These are phyloP conservation scores for Macadamia tetraphylla DNA, from an alignment of 164 flowering plant genomes.

Conservation along the genomic window DNA sequence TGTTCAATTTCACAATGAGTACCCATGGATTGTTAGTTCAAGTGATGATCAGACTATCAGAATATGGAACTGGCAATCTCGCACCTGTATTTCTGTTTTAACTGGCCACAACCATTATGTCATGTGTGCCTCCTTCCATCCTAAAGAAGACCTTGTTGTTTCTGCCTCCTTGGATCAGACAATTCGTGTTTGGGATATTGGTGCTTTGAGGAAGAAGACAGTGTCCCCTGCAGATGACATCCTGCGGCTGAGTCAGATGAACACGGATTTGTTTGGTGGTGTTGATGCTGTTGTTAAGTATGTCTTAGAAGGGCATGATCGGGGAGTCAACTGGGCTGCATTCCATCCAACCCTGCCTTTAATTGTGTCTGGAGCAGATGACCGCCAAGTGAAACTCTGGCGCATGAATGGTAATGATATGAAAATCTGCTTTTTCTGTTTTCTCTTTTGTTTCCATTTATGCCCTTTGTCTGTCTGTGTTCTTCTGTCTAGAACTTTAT, in stretches of 20 bases:
- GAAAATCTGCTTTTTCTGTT: not conserved
- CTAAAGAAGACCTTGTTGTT: conserved; percentile 46
- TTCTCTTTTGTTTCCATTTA: not conserved
- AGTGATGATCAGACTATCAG: conserved; percentile 55
- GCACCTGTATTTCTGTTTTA: conserved; percentile 45
- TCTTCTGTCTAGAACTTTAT: not conserved
- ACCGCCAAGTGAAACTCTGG: conserved; percentile 51
- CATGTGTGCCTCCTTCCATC: conserved; percentile 54
- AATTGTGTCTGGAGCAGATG: conserved; percentile 53
- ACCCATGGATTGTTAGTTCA: conserved; percentile 55
- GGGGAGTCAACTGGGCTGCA: conserved; percentile 55
- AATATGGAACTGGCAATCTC: conserved; percentile 59
- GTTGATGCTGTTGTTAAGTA: conserved; percentile 52
- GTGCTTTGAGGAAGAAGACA: conserved; percentile 42
- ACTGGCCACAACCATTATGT: conserved; percentile 57
- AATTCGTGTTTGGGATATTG: conserved; percentile 52
- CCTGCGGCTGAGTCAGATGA: conserved; percentile 38
- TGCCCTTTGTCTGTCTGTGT: not conserved
- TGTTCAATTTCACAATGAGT: conserved; percentile 46
- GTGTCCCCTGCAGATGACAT: conserved; percentile 49
- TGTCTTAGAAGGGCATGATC: conserved; percentile 51
- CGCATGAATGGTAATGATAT: conserved; percentile 43
- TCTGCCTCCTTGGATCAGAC: conserved; percentile 56
- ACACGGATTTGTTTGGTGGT: conserved; percentile 44
- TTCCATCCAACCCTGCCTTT: conserved; percentile 48